phyloP scores from a whole-genome alignment of 2,329 filamentous ascomycete genomes.

The Alternaria sp. region DNA sequence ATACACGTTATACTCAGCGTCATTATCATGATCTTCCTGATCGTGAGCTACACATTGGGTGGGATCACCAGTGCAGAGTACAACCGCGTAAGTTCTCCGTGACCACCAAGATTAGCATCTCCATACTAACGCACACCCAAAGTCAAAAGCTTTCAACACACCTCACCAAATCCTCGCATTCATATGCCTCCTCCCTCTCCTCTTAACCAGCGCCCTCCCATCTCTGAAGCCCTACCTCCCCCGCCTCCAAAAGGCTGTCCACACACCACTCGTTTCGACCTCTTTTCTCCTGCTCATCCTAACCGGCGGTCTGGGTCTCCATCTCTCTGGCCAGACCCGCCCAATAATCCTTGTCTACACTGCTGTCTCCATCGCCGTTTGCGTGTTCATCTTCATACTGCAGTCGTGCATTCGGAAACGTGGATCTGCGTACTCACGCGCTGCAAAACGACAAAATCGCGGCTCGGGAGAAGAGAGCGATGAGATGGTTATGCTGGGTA shows the following conservation, averaged over 20 bases:
- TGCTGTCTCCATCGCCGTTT: conserved; percentile 35
- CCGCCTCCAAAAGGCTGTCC: conserved; percentile 51
- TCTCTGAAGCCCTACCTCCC: conserved; percentile 33
- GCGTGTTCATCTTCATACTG: conserved; percentile 31
- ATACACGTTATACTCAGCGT: conserved; percentile 55
- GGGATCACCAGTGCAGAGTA: conserved; percentile 53
- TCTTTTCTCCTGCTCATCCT: conserved; percentile 40
- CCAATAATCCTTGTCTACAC: conserved; percentile 41
- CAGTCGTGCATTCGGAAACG: conserved; percentile 39
- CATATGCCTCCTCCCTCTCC: conserved; percentile 56
- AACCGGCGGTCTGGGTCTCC: conserved; percentile 47
- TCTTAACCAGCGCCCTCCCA: conserved; percentile 37
- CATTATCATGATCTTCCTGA: conserved; percentile 48
- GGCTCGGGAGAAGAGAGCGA: conserved; percentile 33
- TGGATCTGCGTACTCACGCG: conserved; percentile 37
- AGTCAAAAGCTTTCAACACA: conserved; percentile 55
- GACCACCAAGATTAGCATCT: neutral
- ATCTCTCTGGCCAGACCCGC: conserved; percentile 34
- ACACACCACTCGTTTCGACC: conserved; percentile 54
- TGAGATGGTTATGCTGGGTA: conserved; percentile 31
- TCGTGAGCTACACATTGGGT: conserved; percentile 53
- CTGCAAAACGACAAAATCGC: conserved; percentile 14
- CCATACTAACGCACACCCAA: conserved; percentile 2
- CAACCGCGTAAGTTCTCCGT: conserved; percentile 48
- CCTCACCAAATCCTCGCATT: conserved; percentile 60